phyloP scores from a whole-genome alignment of 257 asterid genomes.

The Cynanchum wilfordii region DNA sequence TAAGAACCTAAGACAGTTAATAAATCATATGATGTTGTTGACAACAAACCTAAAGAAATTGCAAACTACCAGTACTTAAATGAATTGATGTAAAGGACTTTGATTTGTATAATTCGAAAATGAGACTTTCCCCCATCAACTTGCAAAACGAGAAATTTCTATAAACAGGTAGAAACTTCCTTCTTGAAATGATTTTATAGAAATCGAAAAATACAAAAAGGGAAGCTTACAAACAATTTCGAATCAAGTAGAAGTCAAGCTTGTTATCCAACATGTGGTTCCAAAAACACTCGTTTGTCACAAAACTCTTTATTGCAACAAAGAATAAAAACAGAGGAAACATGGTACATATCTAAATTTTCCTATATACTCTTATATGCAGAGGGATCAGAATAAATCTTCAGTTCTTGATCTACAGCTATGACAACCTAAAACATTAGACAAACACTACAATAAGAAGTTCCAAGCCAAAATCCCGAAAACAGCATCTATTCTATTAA shows the following conservation, averaged over 20 bases:
- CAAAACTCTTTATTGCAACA: neutral
- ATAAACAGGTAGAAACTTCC: neutral
- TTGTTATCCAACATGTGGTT: neutral
- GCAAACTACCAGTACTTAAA: neutral
- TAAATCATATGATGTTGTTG: neutral
- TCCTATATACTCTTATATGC: neutral
- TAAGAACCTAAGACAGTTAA: neutral
- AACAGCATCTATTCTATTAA: neutral
- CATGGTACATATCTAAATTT: neutral
- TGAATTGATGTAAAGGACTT: neutral
- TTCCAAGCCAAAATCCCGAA: neutral
- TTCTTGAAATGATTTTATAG: neutral
- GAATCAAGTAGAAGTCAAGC: neutral
- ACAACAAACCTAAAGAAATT: neutral
- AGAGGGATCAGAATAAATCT: neutral
- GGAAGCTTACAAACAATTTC: neutral
- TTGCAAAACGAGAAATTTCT: neutral
- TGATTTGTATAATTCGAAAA: neutral
- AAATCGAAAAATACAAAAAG: neutral
- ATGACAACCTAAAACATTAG: neutral
- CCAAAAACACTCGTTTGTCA: neutral
- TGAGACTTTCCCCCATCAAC: neutral
- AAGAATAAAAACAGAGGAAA: neutral
- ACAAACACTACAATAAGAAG: neutral
- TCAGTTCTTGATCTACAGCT: slow-evolving; percentile 1